Evolutionary conservation across 2,329 filamentous ascomycete species (phyloP).

Genomic region (Alternaria burnsii): DNA sequence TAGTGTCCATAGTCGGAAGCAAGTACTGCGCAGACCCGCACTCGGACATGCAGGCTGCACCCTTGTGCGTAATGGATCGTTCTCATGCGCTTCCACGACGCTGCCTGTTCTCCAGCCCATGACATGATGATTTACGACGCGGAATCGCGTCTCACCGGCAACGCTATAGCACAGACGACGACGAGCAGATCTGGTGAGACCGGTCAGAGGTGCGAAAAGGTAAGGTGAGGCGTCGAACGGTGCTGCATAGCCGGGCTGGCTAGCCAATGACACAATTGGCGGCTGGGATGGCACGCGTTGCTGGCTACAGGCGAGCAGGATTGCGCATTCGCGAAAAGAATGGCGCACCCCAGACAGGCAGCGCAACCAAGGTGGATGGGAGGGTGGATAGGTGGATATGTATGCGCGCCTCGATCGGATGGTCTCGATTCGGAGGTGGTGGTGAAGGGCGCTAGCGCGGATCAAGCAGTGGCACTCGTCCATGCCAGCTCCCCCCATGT

Average conservation of each 20-base stretch:
- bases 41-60: neutral
- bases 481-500: neutral
- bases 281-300: neutral
- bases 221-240: conserved; percentile 22
- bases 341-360: neutral
- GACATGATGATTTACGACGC: conserved; percentile 11
- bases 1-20: neutral
- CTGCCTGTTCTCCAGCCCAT: conserved; percentile 4
- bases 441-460: neutral
- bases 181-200: conserved; percentile 30
- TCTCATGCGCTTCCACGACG: conserved; percentile 15
- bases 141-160: conserved; percentile 32
- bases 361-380: neutral
- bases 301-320: neutral
- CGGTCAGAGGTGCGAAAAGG: conserved; percentile 29
- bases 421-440: conserved; percentile 1
- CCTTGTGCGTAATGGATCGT: neutral
- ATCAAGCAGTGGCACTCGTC: neutral
- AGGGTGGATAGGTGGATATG: neutral
- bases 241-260: conserved; percentile 19
- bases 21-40: neutral
- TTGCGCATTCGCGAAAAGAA: neutral
- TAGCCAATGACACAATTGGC: conserved; percentile 26
- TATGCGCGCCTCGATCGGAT: conserved; percentile 11
- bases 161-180: conserved; percentile 29